Evolutionary conservation across 1,139 yeast species (phyloP), one percentile per base, ranked within the genome.

Genomic region (Scheffersomyces stambukii): DNA sequence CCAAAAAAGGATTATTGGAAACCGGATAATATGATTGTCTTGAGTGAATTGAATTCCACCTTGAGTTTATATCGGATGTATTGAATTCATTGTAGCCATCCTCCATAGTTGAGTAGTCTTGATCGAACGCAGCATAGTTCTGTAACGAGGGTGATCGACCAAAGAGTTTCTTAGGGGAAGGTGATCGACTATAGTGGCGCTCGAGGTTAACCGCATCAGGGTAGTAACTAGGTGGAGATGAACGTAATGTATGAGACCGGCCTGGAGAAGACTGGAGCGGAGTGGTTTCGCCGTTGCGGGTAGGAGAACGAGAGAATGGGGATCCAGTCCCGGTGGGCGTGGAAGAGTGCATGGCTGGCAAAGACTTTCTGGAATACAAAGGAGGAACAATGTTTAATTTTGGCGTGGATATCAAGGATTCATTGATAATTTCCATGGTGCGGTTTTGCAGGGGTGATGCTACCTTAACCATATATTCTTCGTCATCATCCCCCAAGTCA

Each of bases 171-270:
- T 42, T 50, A 1, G 67, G 66, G 4, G 67, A 59, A 1, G 64
- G 60, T 0, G 65, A 57, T 20, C 60, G 36, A 32, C 59, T 52
- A 30, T 27, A n/a, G n/a, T n/a, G n/a, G n/a, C n/a, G n/a, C n/a
- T n/a, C n/a, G n/a, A n/a, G n/a, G n/a, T n/a, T 29, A 6, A 31
- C 4, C 17, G 19, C 18, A 3, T 19, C 15, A 3, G 20, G 16
- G 17, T 20, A 10, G n/a, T 23, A 20, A 6, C 21, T 19, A 8
- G 24, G 21, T 8, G 23, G 17, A 7, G 36, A 28, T 10, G 24
- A 19, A 8, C 19, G 20, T 7, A 7, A 9, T 10, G 10, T 6
- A 5, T 10, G 20, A 3, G 20, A 18, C 20, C 20, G 20, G 6
- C n/a, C 20, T 11, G 31, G 16, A 2, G 27, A 14, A 28, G 11